phyloP scores from a whole-genome alignment of 73 alveolate genomes.

The Paramecium sonneborni region DNA sequence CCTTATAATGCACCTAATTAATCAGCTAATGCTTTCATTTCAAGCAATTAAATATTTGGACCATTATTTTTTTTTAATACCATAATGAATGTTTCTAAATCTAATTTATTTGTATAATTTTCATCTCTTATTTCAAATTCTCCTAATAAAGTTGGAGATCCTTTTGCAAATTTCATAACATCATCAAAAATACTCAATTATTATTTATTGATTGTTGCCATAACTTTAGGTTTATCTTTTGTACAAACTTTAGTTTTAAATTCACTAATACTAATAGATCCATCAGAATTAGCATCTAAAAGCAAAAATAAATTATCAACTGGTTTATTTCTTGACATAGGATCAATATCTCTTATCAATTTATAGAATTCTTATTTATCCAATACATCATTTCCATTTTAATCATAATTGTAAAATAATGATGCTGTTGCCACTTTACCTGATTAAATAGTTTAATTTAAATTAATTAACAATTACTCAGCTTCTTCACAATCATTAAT shows the following conservation, averaged over 20 bases:
- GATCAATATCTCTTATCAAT: slow-evolving; percentile 18
- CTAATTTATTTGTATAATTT: neutral
- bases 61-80: neutral
- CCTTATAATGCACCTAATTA: slow-evolving; percentile 17
- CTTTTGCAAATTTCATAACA: slow-evolving; percentile 4
- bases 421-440: neutral
- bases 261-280: neutral
- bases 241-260: slow-evolving; percentile 8
- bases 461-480: neutral
- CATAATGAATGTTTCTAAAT: neutral
- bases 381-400: neutral
- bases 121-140: slow-evolving; percentile 6
- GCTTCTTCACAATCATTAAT: slow-evolving; percentile 28
- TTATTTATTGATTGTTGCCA: neutral
- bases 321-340: neutral
- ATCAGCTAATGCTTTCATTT: neutral
- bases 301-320: neutral
- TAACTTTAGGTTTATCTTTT: slow-evolving; percentile 29
- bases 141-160: neutral
- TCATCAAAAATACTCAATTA: neutral
- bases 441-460: neutral
- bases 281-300: slow-evolving; percentile 9
- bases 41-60: neutral
- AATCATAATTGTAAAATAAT: slow-evolving; percentile 17
- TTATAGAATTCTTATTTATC: neutral